A percentile compares a stretch with the other conserved stretches of the same genome.
Conservation (phyloP, 2,329 filamentous ascomycete species). For the Elsinoe batatas region DNA sequence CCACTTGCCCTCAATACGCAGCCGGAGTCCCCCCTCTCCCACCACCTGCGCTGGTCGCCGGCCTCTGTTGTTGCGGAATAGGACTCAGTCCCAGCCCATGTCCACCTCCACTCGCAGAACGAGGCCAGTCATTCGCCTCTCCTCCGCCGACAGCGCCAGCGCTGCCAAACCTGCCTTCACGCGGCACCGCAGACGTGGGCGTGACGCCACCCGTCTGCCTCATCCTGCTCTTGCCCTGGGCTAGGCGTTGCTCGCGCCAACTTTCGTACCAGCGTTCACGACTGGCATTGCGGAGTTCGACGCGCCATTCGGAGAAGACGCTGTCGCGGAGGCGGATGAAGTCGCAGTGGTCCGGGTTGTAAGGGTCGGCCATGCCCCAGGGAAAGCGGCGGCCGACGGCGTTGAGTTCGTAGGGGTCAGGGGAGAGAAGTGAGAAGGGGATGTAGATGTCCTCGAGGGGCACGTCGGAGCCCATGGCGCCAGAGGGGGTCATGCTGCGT, state of each 20-base stretch:
- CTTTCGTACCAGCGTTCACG: slow-evolving; percentile 91
- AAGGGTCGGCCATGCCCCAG: slow-evolving; percentile 94
- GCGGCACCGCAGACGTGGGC: slow-evolving; percentile 25
- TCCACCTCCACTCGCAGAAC: background rate
- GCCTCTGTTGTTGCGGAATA: background rate
- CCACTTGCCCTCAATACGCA: background rate
- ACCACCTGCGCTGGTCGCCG: background rate
- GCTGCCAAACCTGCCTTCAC: slow-evolving; percentile 19
- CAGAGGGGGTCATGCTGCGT: slow-evolving; percentile 17
- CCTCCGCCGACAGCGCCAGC: background rate
- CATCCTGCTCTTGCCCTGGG: slow-evolving; percentile 23
- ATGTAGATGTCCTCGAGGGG: slow-evolving; percentile 53
- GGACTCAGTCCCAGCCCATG: background rate
- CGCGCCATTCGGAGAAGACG: slow-evolving; percentile 88
- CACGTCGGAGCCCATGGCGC: slow-evolving; percentile 21
- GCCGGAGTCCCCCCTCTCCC: background rate
- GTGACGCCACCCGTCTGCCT: slow-evolving; percentile 28
- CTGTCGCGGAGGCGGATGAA: slow-evolving; percentile 83
- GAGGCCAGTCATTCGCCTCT: background rate
- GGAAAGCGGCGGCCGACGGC: slow-evolving; percentile 77
- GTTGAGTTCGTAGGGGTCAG: slow-evolving; percentile 67
- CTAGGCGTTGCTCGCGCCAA: slow-evolving; percentile 62
- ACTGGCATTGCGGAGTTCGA: slow-evolving; percentile 80
- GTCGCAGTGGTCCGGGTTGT: slow-evolving; percentile 85
- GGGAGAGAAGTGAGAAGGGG: slow-evolving; percentile 87